Evolutionary conservation across 495 filamentous ascomycete genomes (phyloP).

Genomic region (Penicillium steckii): DNA sequence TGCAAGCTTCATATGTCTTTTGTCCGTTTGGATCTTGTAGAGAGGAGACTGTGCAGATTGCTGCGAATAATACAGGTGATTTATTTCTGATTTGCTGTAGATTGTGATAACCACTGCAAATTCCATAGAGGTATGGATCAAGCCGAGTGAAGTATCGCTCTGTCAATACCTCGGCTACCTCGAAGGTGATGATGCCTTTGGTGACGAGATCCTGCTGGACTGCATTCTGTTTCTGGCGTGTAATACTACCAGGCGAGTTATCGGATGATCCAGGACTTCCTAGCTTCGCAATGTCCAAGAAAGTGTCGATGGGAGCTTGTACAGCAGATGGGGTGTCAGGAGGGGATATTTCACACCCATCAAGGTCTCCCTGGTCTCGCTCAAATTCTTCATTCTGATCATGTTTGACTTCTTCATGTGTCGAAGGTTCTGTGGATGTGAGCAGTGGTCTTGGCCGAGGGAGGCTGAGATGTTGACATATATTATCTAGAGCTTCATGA

Average conservation of each 20-base stretch:
- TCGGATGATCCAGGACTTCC: slow-evolving; percentile 24
- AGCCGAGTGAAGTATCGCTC: slow-evolving; percentile 39
- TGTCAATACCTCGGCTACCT: slow-evolving; percentile 34
- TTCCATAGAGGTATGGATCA: slow-evolving; percentile 44
- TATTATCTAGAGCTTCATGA: slow-evolving; percentile 8
- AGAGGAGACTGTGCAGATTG: slow-evolving; percentile 43
- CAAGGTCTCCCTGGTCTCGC: slow-evolving; percentile 19
- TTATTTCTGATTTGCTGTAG: slow-evolving; percentile 28
- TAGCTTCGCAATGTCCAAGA: slow-evolving; percentile 27
- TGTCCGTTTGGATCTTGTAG: slow-evolving; percentile 37
- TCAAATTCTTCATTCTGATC: slow-evolving; percentile 14
- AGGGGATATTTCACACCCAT: slow-evolving; percentile 30
- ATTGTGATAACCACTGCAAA: slow-evolving; percentile 33
- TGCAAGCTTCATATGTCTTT: slow-evolving; percentile 37
- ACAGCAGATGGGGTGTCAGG: slow-evolving; percentile 31
- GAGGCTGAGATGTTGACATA: slow-evolving; percentile 17
- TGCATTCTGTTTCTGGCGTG: slow-evolving; percentile 17
- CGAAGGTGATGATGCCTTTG: slow-evolving; percentile 30
- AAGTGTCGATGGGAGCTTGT: slow-evolving; percentile 40
- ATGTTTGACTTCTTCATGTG: slow-evolving; percentile 1
- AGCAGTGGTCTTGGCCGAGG: slow-evolving; percentile 13
- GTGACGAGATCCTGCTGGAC: slow-evolving; percentile 38
- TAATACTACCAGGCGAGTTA: slow-evolving; percentile 23
- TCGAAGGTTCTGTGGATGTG: slow-evolving; percentile 11
- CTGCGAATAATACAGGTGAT: slow-evolving; percentile 37